Evolutionary conservation across 345 rosid species (phyloP).

Genomic region (Syzygium grande): DNA sequence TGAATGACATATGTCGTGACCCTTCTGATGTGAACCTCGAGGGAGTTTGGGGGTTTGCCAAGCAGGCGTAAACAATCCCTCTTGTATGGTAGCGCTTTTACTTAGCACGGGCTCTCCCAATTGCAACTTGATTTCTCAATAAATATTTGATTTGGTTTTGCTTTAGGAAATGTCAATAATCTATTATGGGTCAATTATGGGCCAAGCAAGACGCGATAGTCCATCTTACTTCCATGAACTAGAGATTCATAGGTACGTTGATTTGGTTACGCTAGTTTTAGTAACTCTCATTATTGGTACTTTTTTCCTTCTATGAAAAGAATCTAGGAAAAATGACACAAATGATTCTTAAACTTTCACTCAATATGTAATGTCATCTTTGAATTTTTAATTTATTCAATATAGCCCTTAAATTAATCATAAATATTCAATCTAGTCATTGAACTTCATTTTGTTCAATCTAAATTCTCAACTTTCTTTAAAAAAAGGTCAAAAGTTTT

Average conservation of each 20-base stretch:
- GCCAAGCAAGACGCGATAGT: neutral
- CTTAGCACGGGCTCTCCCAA: neutral
- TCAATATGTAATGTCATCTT: neutral
- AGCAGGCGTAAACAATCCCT: neutral
- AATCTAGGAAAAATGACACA: neutral
- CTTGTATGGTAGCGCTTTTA: neutral
- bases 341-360: rapidly evolving
- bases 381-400: neutral
- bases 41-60: neutral
- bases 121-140: neutral
- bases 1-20: neutral
- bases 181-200: neutral
- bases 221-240: neutral
- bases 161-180: neutral
- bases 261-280: neutral
- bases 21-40: neutral
- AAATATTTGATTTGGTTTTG: neutral
- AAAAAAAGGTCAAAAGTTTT: neutral
- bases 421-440: neutral
- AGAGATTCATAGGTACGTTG: rapidly evolving
- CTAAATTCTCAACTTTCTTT: neutral
- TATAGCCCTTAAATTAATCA: rapidly evolving
- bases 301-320: neutral
- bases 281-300: neutral
- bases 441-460: neutral